These are phyloP conservation scores for Leucocoprinus sp. DNA, from an alignment of 768 basidiomycete genomes.

Conservation along the genomic window DNA sequence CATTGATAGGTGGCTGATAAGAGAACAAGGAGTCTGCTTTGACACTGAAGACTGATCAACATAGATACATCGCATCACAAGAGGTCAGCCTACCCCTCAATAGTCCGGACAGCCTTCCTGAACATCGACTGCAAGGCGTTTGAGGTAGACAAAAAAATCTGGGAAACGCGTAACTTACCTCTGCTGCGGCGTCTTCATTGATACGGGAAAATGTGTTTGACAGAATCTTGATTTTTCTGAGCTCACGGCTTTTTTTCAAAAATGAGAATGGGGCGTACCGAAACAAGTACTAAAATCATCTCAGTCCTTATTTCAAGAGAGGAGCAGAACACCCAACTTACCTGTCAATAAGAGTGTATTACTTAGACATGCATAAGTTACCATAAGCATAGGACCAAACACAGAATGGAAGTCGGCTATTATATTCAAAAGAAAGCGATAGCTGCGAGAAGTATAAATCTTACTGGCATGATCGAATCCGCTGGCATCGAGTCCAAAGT, in stretches of 20 bases:
- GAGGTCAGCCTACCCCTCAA: conserved; percentile 64
- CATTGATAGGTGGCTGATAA: conserved; percentile 90
- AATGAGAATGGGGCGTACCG: conserved; percentile 36
- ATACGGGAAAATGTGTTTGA: conserved; percentile 94
- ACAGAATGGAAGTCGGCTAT: conserved; percentile 69
- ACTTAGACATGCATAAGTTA: conserved; percentile 84
- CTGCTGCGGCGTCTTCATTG: conserved; percentile 87
- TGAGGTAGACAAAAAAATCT: not conserved
- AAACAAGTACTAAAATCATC: conserved; percentile 56
- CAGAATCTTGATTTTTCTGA: conserved; percentile 52
- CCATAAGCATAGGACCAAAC: conserved; percentile 90
- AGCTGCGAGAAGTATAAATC: conserved; percentile 15
- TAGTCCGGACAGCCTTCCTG: conserved; percentile 84
- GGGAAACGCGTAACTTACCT: conserved; percentile 39
- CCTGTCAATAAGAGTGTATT: conserved; percentile 90
- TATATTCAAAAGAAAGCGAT: not conserved
- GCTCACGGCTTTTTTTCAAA: not conserved
- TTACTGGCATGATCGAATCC: conserved; percentile 79
- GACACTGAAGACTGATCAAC: conserved; percentile 32
- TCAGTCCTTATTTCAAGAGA: conserved; percentile 9
- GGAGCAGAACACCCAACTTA: conserved; percentile 19
- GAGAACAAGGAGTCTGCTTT: conserved; percentile 90
- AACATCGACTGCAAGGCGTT: conserved; percentile 71
- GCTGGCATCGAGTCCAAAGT: conserved; percentile 91
- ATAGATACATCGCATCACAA: conserved; percentile 1